Percentiles rank a stretch among this genome's conserved stretches.
These are phyloP conservation scores for Ascochyta fabae DNA, from an alignment of 2,329 filamentous ascomycete genomes.

Conservation along the genomic window DNA sequence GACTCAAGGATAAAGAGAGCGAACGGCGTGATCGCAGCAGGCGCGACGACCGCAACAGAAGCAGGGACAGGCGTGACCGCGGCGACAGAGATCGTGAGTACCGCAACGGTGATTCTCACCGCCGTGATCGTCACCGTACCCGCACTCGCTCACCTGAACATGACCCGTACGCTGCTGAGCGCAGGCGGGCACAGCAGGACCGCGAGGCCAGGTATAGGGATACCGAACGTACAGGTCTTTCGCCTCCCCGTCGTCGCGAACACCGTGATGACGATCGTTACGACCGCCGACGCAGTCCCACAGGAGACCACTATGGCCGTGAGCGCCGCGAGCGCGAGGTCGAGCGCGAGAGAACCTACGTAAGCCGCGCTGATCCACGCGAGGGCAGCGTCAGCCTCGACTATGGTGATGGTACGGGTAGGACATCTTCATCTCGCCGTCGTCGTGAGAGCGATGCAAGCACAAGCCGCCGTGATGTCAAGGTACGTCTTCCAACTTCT, in stretches of 20 bases:
- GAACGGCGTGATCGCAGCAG: slow-evolving; percentile 61
- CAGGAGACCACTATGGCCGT: slow-evolving; percentile 76
- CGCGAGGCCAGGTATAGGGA: slow-evolving; percentile 94
- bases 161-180: slow-evolving; percentile 94
- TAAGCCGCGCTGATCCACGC: slow-evolving; percentile 76
- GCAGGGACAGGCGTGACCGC: slow-evolving; percentile 49
- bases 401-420: slow-evolving; percentile 72
- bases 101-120: slow-evolving; percentile 49
- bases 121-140: slow-evolving; percentile 54
- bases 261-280: slow-evolving; percentile 48
- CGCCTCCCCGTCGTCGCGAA: slow-evolving; percentile 57
- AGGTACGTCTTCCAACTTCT: slow-evolving; percentile 43
- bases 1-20: slow-evolving; percentile 84
- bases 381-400: slow-evolving; percentile 81
- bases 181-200: slow-evolving; percentile 90
- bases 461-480: slow-evolving; percentile 49
- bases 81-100: slow-evolving; percentile 51
- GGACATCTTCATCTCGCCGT: slow-evolving; percentile 67
- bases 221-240: slow-evolving; percentile 69
- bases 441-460: slow-evolving; percentile 74
- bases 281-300: slow-evolving; percentile 63
- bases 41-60: slow-evolving; percentile 54
- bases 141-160: slow-evolving; percentile 88
- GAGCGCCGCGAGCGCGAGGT: slow-evolving; percentile 88
- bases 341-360: slow-evolving; percentile 86